Base-by-base conservation (phyloP, 495 filamentous ascomycete genomes). In the Monascus purpureus region DNA sequence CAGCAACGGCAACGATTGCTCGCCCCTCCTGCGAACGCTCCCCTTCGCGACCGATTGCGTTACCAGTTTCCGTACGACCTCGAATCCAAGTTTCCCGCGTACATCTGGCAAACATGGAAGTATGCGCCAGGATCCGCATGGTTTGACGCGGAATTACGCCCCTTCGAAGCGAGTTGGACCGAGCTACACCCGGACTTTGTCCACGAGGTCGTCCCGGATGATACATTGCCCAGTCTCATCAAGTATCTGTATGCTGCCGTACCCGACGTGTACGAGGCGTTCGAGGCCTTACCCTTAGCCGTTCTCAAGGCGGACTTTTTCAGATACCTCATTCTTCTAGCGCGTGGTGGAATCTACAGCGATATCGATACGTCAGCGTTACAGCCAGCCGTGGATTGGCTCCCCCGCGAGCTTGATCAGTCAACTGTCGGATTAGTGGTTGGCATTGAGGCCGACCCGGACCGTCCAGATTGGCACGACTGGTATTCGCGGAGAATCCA, bases 91-190 rank as follows among this genome's bases (percentile, higher is more conserved):
- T 97, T 97, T 54, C 90, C 90, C 0, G 87, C 85, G 17, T 97
- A 93, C 57, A 92, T 97, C 38, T 97, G 90, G 90, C 90, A 97
- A 63, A 97, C 90, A 24, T 97, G 90, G 90, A 94, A 92, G 57
- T 82, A 78, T 50, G 80, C 75, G 1, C 90, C 92, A 1, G 69
- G 77, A 1, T 80, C 80, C n/a, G 64, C 72, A 32, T 72, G 82
- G 37, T 97, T 97, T 47, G 54, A 50, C 3, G 73, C 81, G 38
- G 57, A 62, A 4, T 82, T 93, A 29, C 75, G 92, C 29, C 69
- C 73, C 17, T 63, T 80, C 33, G 90, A 97, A 59, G 84, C 86
- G 25, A 83, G 79, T 37, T 97, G 90, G 90, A 80, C 86, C 2
- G 72, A 85, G 41, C 62, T 82, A 40, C 82, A 97, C 53, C 90